phyloP scores from a whole-genome alignment of 148 eudicot genomes.

The Silene conica region DNA sequence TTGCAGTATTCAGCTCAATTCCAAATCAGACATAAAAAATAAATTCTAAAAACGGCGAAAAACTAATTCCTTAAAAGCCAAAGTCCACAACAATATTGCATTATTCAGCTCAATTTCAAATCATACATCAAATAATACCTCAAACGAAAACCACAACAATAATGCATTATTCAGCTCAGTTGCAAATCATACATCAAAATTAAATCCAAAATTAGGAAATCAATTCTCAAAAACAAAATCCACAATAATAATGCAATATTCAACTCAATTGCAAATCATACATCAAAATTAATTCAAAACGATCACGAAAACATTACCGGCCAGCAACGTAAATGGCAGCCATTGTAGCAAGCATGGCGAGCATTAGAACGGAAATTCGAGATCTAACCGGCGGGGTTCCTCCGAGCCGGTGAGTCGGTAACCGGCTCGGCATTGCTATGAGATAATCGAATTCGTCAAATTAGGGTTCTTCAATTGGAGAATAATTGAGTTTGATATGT shows the following conservation, averaged over 20 bases:
- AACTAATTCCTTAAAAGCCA: too few relatives aligned
- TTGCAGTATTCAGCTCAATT: too few relatives aligned
- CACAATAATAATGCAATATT: background rate
- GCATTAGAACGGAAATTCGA: slow-evolving; percentile 43
- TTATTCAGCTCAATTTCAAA: background rate
- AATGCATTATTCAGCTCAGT: too few relatives aligned
- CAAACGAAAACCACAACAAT: too few relatives aligned
- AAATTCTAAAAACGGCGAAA: too few relatives aligned
- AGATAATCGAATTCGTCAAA: background rate
- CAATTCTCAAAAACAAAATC: background rate
- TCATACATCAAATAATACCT: background rate
- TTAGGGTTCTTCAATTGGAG: background rate
- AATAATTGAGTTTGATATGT: background rate
- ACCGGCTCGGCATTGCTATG: slow-evolving; percentile 50
- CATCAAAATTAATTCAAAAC: too few relatives aligned
- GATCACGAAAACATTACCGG: too few relatives aligned
- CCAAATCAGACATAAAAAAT: too few relatives aligned
- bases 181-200: too few relatives aligned
- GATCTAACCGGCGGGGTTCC: slow-evolving; percentile 45
- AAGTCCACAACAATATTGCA: background rate
- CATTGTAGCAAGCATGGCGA: slow-evolving; percentile 80
- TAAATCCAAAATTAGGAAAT: too few relatives aligned
- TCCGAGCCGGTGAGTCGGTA: slow-evolving; percentile 43
- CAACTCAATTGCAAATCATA: background rate
- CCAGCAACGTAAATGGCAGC: slow-evolving; percentile 73